Base-by-base conservation (phyloP, 208 protist genomes). In the Acanthamoeba triangularis region DNA sequence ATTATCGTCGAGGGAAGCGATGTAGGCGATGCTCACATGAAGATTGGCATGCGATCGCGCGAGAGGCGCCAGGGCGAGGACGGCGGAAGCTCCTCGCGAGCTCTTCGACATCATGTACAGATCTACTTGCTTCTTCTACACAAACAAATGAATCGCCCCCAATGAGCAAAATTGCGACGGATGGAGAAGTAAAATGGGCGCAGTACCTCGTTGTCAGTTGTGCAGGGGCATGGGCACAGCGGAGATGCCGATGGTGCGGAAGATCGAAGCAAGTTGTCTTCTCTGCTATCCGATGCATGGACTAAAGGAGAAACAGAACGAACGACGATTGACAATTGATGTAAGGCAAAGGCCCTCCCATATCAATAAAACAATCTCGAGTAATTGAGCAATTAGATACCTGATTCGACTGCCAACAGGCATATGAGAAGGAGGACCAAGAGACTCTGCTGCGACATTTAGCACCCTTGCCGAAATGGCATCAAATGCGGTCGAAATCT, bases 61-160 rank as follows among this genome's bases (percentile, higher is more conserved):
- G 16, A 85, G 44, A 18, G 78, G 78, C 0, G 78, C 78, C 16
- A 85, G 78, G 20, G 47, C 78, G 18, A 61, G 37, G 7, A 85
- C 23, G 28, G 78, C 25, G 6, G 5, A 30, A 6, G 78, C 78
- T 4, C 28, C 78, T n/a, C 44, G 35, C 28, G 44, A 11, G 78
- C 44, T 35, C 44, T 85, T 85, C 28, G 78, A 85, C 78, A 59
- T 85, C 78, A 85, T 85, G 44, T 37, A 85, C 44, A 85, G 28
- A 35, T 49, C 20, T 6, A 85, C 44, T 14, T 61, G 30, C n/a
- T 54, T 52, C 78, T 85, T 44, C n/a, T 78, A 2, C 4, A 1
- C 1, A 35, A 5, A 67, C 7, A 28, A 63, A 14, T 63, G 56
- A 28, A 25, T 14, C 2, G 23, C 56, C 2, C 52, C 7, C 14